Base-by-base conservation (phyloP, 2,329 filamentous ascomycete genomes). In the Pseudogymnoascus destructans region DNA sequence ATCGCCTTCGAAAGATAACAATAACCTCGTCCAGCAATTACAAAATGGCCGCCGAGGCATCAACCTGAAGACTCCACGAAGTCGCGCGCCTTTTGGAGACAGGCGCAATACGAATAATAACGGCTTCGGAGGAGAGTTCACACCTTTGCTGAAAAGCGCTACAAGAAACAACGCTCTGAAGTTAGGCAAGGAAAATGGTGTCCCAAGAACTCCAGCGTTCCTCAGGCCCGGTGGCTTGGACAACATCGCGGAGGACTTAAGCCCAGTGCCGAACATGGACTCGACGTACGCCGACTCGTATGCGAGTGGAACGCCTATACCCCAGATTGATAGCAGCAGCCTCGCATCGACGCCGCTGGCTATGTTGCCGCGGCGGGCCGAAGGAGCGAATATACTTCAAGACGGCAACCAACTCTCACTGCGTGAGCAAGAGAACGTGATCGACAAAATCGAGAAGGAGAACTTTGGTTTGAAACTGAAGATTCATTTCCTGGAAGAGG, bases 401-500 rank as follows among this genome's bases (percentile, higher is more conserved):
- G 86, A 93, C 65, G 90, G 90, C 17, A 95, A 96, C 66, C 86
- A 95, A 68, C 79, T 96, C 65, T 95, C 93, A 1, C 73, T 98
- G 59, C 85, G 90, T 61, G 93, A 98, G 69, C 93, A 98, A 71
- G 93, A 97, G 72, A 90, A 89, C 65, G 87, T 93, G 64, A 92
- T 98, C 65, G 89, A 96, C 73, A 88, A 88, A 68, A 92, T 98
- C 66, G 90, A 96, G 69, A 98, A 98, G 75, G 93, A 97, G 69
- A 98, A 98, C 69, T 98, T 97, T 69, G 89, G 89, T 21, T 77
- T 98, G 58, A 97, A 97, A 72, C 79, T 97, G 65, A 96, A 95
- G 72, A 95, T 97, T 57, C 90, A 97, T 71, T 98, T 95, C 70
- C 79, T 98, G 59, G 90, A 98, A 70, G 89, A 97, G 65, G 88